phyloP scores from a whole-genome alignment of 2,329 filamentous ascomycete species.

The Fusarium drepaniforme region DNA sequence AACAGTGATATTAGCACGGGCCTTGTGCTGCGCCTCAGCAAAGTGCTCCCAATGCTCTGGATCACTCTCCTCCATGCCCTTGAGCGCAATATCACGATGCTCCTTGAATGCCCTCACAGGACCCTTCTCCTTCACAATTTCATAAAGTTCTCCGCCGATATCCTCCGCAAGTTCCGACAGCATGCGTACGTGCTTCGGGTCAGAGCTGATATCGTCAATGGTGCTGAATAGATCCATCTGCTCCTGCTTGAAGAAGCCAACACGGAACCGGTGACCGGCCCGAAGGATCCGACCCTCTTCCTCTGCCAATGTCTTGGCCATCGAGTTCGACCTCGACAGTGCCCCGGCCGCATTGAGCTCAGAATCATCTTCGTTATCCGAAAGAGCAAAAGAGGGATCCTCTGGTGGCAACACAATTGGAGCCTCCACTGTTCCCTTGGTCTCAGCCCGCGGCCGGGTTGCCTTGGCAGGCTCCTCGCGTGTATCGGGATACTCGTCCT shows the following conservation, averaged over 20 bases:
- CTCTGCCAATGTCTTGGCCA: conserved; percentile 65
- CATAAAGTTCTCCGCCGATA: conserved; percentile 70
- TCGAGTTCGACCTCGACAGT: conserved; percentile 65
- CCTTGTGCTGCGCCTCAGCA: conserved; percentile 71
- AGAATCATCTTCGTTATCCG: conserved; percentile 64
- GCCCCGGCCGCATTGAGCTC: conserved; percentile 56
- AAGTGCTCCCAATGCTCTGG: conserved; percentile 75
- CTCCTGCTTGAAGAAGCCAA: conserved; percentile 64
- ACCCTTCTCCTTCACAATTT: conserved; percentile 68
- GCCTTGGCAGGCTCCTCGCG: conserved; percentile 57
- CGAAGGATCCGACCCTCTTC: conserved; percentile 70
- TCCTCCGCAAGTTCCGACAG: conserved; percentile 74
- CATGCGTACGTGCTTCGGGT: conserved; percentile 63
- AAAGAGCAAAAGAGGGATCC: conserved; percentile 54
- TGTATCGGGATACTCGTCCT: conserved; percentile 95
- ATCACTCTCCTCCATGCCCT: conserved; percentile 68
- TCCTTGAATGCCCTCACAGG: conserved; percentile 72
- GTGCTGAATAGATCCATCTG: conserved; percentile 63
- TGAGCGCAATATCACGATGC: conserved; percentile 63
- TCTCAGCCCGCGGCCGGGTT: conserved; percentile 21
- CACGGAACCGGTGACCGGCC: conserved; percentile 68
- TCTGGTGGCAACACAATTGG: conserved; percentile 41
- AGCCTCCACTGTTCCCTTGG: conserved; percentile 36
- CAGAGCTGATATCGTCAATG: conserved; percentile 62
- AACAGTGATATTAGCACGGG: conserved; percentile 63